These are phyloP conservation scores for Skeletonema tropicum DNA, from an alignment of 108 stramenopile species.

Conservation along the genomic window DNA sequence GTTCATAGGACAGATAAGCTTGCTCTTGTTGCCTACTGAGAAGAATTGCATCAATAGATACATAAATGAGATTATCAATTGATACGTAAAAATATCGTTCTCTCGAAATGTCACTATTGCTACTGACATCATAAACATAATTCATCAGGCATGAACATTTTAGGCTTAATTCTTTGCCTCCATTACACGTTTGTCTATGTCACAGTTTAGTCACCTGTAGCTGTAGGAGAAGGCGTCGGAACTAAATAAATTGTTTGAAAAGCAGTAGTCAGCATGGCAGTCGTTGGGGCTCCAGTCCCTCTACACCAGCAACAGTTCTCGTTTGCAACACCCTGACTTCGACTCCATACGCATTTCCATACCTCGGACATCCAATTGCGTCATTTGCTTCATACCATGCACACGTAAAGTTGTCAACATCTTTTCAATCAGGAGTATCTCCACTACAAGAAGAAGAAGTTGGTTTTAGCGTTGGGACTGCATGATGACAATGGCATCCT, in stretches of 20 bases:
- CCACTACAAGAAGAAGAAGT: conserved; percentile 6
- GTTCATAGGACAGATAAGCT: too few species aligned
- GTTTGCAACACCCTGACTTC: conserved; percentile 11
- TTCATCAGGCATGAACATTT: too few species aligned
- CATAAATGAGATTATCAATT: too few species aligned
- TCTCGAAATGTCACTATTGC: too few species aligned
- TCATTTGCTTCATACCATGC: conserved; percentile 12
- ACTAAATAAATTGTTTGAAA: neutral
- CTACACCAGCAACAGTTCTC: conserved; percentile 12
- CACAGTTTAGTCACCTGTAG: neutral
- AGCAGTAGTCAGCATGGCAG: neutral
- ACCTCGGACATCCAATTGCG: conserved; percentile 1
- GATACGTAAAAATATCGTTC: too few species aligned
- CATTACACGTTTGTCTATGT: too few species aligned
- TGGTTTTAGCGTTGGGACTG: neutral
- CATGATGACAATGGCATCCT: neutral
- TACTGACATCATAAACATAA: too few species aligned
- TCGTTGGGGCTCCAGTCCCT: neutral
- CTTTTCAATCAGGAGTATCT: neutral
- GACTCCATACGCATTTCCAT: neutral
- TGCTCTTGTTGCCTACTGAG: too few species aligned
- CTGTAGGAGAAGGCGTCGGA: neutral
- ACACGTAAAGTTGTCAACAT: neutral
- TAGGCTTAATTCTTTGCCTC: too few species aligned
- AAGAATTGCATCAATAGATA: too few species aligned